Evolutionary conservation across 2,329 filamentous ascomycete genomes (phyloP).

Genomic region (Alternaria gansuensis): DNA sequence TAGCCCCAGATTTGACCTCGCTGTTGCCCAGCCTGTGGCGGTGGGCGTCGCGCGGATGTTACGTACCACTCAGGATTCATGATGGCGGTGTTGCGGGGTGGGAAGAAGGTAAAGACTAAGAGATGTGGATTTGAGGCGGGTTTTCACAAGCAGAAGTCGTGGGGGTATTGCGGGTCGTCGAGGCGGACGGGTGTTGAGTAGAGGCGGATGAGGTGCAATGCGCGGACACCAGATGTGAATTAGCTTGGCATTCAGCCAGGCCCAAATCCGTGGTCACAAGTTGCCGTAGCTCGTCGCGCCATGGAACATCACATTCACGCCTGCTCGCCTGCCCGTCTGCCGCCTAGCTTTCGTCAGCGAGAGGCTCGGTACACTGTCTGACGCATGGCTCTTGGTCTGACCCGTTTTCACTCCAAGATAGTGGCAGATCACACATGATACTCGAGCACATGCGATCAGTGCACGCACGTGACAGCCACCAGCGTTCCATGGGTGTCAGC

Average conservation of each 20-base stretch:
- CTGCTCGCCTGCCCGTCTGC: constrained; percentile 18
- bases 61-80: constrained; percentile 96
- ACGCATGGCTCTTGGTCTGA: constrained; percentile 19
- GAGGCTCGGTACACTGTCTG: constrained; percentile 19
- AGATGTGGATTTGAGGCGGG: constrained; percentile 20
- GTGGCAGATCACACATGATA: constrained; percentile 3
- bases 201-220: constrained; percentile 27
- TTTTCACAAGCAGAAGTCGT: constrained; percentile 26
- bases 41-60: constrained; percentile 42
- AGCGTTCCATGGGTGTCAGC: constrained; percentile 5
- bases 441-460: background rate
- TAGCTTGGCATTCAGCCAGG: constrained; percentile 31
- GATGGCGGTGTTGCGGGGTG: constrained; percentile 55
- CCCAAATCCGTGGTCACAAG: constrained; percentile 34
- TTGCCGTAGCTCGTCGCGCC: constrained; percentile 29
- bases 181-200: constrained; percentile 37
- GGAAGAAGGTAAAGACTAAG: constrained; percentile 21
- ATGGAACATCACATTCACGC: constrained; percentile 35
- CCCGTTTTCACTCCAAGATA: constrained; percentile 7
- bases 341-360: constrained; percentile 26
- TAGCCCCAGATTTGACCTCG: constrained; percentile 18
- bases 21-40: constrained; percentile 37
- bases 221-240: constrained; percentile 34
- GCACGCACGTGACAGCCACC: constrained; percentile 19
- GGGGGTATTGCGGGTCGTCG: constrained; percentile 39